phyloP scores from a whole-genome alignment of 2,329 filamentous ascomycete species.

The Sclerotinia nivalis region DNA sequence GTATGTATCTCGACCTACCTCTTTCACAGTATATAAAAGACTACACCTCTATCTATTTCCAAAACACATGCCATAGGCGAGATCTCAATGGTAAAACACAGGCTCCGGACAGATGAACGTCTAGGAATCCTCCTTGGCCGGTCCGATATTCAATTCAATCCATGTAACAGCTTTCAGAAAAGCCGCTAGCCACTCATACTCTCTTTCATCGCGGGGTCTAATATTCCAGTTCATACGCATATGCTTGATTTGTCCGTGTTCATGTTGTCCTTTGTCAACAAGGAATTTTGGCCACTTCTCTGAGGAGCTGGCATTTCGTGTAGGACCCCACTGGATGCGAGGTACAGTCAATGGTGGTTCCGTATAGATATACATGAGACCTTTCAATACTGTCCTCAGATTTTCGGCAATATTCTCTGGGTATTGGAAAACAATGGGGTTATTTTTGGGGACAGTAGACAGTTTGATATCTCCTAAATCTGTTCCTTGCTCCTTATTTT shows the following conservation, averaged over 20 bases:
- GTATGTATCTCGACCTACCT: too few relatives aligned
- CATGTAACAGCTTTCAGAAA: constrained; percentile 29
- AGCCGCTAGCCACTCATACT: constrained; percentile 29
- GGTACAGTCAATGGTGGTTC: not conserved
- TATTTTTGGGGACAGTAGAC: not conserved
- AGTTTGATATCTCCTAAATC: too few relatives aligned
- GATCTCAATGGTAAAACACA: not conserved
- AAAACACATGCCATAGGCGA: not conserved
- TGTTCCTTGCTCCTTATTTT: not conserved
- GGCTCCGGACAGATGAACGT: not conserved
- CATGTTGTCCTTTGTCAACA: not conserved
- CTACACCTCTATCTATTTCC: not conserved
- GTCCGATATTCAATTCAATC: constrained; percentile 27
- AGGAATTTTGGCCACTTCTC: constrained; percentile 10
- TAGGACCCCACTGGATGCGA: not conserved
- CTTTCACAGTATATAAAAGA: not conserved
- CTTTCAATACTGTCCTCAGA: not conserved
- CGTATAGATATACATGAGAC: constrained; percentile 14
- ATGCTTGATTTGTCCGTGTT: not conserved
- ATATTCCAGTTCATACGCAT: not conserved
- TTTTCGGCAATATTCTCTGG: not conserved
- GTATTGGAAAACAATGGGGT: not conserved
- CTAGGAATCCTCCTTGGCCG: not conserved
- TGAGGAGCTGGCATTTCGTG: not conserved
- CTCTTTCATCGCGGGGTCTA: constrained; percentile 25